Evolutionary conservation across 2,329 filamentous ascomycete genomes (phyloP).

Genomic region (Fonsecaea multimorphosa): DNA sequence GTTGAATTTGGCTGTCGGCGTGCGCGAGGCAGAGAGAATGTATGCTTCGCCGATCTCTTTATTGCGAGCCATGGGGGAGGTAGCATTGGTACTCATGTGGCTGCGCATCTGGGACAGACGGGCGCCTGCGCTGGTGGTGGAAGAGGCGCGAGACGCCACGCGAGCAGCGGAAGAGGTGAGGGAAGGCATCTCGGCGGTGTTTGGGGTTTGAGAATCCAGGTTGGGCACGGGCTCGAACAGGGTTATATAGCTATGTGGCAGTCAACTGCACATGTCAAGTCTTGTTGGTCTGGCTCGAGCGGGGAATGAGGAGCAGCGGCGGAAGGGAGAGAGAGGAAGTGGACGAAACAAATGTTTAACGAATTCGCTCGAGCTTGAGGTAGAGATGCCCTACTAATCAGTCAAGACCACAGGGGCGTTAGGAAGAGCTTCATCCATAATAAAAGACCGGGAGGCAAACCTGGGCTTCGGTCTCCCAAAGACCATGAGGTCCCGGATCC

Average conservation of each 20-base stretch:
- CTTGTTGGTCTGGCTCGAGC: constrained; percentile 2
- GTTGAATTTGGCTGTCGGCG: constrained; percentile 92
- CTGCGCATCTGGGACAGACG: constrained; percentile 56
- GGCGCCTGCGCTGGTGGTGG: constrained; percentile 43
- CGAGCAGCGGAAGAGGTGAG: constrained; percentile 31
- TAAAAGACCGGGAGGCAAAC: neutral
- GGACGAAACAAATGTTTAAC: neutral
- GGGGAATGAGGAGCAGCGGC: constrained; percentile 15
- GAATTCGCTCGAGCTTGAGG: constrained; percentile 5
- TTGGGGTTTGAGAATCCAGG: constrained; percentile 23
- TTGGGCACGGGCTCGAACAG: neutral
- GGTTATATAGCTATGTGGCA: neutral
- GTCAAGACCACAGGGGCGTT: constrained; percentile 3
- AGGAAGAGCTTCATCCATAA: constrained; percentile 1
- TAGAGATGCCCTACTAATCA: constrained; percentile 24
- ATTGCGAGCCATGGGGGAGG: constrained; percentile 42
- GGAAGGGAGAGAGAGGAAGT: neutral
- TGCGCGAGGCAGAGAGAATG: constrained; percentile 87
- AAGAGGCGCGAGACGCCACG: constrained; percentile 27
- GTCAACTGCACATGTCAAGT: constrained; percentile 26
- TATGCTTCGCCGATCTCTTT: constrained; percentile 88
- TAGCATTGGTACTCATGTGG: constrained; percentile 59
- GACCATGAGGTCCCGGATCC: constrained; percentile 7
- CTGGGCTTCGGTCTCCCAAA: neutral
- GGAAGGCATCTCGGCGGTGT: constrained; percentile 26